Base-by-base conservation (phyloP, 2,329 filamentous ascomycete genomes). In the Diaporthe vexans region DNA sequence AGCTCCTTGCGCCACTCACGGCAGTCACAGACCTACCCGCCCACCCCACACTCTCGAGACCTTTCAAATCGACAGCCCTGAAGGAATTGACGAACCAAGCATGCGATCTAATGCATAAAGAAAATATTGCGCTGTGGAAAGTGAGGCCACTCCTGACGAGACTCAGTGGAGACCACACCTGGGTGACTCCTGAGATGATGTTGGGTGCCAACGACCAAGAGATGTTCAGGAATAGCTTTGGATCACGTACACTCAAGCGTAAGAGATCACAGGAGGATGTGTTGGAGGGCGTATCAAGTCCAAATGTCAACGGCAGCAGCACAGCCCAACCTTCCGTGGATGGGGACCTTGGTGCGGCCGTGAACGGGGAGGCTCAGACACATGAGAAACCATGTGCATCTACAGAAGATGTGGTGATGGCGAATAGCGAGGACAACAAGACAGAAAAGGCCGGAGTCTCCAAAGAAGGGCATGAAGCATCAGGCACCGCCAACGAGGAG, bases 61-160 rank as follows among this genome's bases (percentile, higher is more conserved):
- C 94, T 0, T 97, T 95, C 81, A 92, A 88, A 19, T 94, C 93
- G 67, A 92, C 90, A 77, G 94, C 93, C 15, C 87, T 97, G 24
- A 92, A 90, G 67, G 90, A 94, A 76, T 88, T 97, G 72, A 90
- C 92, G 24, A 87, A 87, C 58, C 92, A 95, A 82, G 92, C 91
- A 72, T 89, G 91, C 77, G 88, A 90, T 73, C 92, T 94, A 78
- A 91, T 94, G 86, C 91, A 94, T 73, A 93, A 93, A 80, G 94
- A 97, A 81, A 93, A 93, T 76, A 86, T 87, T 35, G 91, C 92
- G 7, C 85, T 96, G 15, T 94, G 92, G 90, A 91, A 90, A 78
- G 91, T 94, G 61, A 94, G 94, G 80, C 91, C 93, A 77, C 84
- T 97, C 68, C 88, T 94, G 77, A 93, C 92, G 43, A 90, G 90